A percentile compares a stretch with the other conserved stretches of the same genome.
Evolutionary conservation across 257 asterid species (phyloP).

Genomic region (Capsicum rhomboideum): DNA sequence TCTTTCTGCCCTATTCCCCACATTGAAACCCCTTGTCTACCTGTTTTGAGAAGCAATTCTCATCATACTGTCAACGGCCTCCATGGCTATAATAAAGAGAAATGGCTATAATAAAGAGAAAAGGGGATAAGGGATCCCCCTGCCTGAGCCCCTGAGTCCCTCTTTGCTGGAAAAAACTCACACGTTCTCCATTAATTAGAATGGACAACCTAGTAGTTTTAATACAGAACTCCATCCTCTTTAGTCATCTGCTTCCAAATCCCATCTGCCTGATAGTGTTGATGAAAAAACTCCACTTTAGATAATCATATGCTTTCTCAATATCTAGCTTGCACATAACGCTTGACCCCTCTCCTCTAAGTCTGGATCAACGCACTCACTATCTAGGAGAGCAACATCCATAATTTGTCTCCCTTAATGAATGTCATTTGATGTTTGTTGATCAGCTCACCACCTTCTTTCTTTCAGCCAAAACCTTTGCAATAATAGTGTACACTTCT

Average conservation of each 20-base stretch:
- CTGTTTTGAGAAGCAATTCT: too few species aligned
- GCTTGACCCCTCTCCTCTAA: not conserved
- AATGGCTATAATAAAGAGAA: not conserved
- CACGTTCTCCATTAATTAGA: not conserved
- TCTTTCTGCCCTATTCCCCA: too few species aligned
- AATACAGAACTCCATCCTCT: too few species aligned
- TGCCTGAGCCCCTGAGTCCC: not conserved
- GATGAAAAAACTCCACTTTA: not conserved
- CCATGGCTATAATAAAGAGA: not conserved
- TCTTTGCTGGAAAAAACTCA: not conserved
- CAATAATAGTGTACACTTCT: not conserved
- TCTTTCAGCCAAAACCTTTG: not conserved
- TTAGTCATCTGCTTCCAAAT: not conserved
- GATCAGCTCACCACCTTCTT: not conserved
- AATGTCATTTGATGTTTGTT: not conserved
- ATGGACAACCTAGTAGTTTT: too few species aligned
- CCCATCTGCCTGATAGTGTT: not conserved
- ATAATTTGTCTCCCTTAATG: not conserved
- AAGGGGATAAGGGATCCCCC: not conserved
- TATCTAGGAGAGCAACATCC: not conserved
- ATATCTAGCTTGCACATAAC: not conserved
- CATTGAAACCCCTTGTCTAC: too few species aligned
- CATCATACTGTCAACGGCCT: too few species aligned
- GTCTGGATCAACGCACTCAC: not conserved
- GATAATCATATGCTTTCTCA: too few species aligned